Evolutionary conservation across 495 filamentous ascomycete species (phyloP).

Genomic region (Podospora didyma): DNA sequence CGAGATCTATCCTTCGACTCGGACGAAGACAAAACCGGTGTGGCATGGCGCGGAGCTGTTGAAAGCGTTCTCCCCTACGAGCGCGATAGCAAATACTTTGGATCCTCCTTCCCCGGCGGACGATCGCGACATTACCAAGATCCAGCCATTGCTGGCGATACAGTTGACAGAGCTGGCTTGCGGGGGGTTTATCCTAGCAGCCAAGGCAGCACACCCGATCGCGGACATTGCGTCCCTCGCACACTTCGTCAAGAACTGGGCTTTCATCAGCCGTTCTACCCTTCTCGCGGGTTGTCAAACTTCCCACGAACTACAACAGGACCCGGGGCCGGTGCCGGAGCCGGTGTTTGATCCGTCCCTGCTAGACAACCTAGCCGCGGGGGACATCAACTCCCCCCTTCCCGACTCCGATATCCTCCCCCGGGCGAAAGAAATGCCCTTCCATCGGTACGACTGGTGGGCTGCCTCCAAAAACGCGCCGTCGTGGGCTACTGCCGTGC

Average conservation of each 20-base stretch:
- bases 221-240: neutral
- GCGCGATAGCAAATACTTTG: neutral
- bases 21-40: neutral
- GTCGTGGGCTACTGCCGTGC: neutral
- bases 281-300: too few relatives aligned
- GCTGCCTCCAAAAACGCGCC: neutral
- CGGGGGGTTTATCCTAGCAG: neutral
- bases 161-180: constrained; percentile 3
- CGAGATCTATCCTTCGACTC: neutral
- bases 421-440: neutral
- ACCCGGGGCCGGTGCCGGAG: neutral
- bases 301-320: too few relatives aligned
- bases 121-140: neutral
- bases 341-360: neutral
- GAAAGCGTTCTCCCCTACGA: neutral
- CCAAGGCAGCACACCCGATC: neutral
- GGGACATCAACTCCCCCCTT: neutral
- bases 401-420: neutral
- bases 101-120: too few relatives aligned
- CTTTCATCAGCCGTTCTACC: neutral
- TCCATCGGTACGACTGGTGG: constrained; percentile 8
- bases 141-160: neutral
- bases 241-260: constrained; percentile 1
- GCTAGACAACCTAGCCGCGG: neutral
- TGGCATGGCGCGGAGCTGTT: neutral